Evolutionary conservation across 2,329 filamentous ascomycete species (phyloP), one percentile per base, ranked within the genome.

Genomic region (Aciculosporium take): DNA sequence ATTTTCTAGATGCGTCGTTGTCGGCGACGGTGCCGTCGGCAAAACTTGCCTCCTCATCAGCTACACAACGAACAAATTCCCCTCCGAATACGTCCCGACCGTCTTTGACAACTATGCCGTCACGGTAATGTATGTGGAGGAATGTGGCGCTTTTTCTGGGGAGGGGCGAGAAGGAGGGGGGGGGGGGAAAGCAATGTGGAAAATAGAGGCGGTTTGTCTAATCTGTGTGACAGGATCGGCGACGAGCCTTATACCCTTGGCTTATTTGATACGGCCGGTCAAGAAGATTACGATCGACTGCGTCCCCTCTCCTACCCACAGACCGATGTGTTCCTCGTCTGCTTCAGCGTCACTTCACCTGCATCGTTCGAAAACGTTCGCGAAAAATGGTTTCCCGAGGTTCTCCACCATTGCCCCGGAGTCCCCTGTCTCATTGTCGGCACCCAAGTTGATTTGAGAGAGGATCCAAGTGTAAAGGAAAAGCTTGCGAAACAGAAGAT

Each of bases 91-190:
- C 65, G 91, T 98, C 45, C 91, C 91, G 40, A 98, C 91, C 24
- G 91, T 98, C 49, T 98, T 98, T 65, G 91, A 98, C 66, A 98
- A 98, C 69, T 98, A 98, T 75, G 91, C 91, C 44, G 91, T 98
- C 62, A 98, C 91, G 51, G 91, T 98, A 53, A 98, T 98, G 91
- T 95, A 74, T 80, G 87, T 81, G 43, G 9, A 46, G 53, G 35
- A 27, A 4, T 20, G 10, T 7, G 9, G 6, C 27, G 12, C 12
- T 29, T 29, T 4, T 6, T 29, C 12, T 29, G 27, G 27, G 27
- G 27, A n/a, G n/a, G n/a, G n/a, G n/a, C n/a, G n/a, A n/a, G n/a
- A n/a, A 21, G 20, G 12, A 12, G 9, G 13, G 13, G 10, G 6
- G 8, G 8, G 29, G n/a, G 13, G 23, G 13, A 12, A 18, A 36